A percentile compares a stretch with the other conserved stretches of the same genome.
These are phyloP conservation scores for Jaminaea rosea DNA, from an alignment of 1,284 basidiomycete genomes.

Conservation along the genomic window DNA sequence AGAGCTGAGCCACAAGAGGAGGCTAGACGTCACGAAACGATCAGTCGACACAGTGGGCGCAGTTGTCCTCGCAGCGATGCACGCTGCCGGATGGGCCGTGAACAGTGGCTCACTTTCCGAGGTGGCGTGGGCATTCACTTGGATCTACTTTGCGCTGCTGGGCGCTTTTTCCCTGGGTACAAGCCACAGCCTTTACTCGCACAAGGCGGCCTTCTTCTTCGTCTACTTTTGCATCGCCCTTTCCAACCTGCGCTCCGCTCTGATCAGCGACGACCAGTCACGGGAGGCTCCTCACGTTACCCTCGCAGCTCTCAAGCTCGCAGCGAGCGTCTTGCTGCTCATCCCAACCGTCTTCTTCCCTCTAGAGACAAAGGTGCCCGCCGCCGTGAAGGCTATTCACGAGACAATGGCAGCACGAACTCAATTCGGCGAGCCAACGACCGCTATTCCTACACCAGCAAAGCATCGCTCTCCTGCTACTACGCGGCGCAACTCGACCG, in stretches of 20 bases:
- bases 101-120: slow-evolving; percentile 10
- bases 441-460: slow-evolving; percentile 35
- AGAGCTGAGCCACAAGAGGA: slow-evolving; percentile 4
- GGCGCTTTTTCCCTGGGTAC: slow-evolving; percentile 20
- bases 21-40: slow-evolving; percentile 20
- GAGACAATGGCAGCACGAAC: slow-evolving; percentile 33
- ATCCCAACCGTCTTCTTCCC: slow-evolving; percentile 33
- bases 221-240: slow-evolving; percentile 21
- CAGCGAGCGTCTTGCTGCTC: slow-evolving; percentile 16
- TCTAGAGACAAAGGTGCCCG: slow-evolving; percentile 20
- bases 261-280: slow-evolving; percentile 8
- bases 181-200: slow-evolving; percentile 24
- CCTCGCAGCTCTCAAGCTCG: slow-evolving; percentile 18
- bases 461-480: slow-evolving; percentile 3
- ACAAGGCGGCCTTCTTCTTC: slow-evolving; percentile 31
- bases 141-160: slow-evolving; percentile 31
- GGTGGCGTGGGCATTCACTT: slow-evolving; percentile 19
- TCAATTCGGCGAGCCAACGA: slow-evolving; percentile 26
- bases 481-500: too few species aligned
- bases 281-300: slow-evolving; percentile 6
- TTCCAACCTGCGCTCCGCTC: slow-evolving; percentile 34
- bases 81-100: slow-evolving; percentile 19
- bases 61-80: slow-evolving; percentile 14
- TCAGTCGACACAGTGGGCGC: slow-evolving; percentile 22
- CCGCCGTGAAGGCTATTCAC: slow-evolving; percentile 34